Conservation (phyloP, 2,329 filamentous ascomycete genomes). For the Gaeumannomyces tritici region DNA sequence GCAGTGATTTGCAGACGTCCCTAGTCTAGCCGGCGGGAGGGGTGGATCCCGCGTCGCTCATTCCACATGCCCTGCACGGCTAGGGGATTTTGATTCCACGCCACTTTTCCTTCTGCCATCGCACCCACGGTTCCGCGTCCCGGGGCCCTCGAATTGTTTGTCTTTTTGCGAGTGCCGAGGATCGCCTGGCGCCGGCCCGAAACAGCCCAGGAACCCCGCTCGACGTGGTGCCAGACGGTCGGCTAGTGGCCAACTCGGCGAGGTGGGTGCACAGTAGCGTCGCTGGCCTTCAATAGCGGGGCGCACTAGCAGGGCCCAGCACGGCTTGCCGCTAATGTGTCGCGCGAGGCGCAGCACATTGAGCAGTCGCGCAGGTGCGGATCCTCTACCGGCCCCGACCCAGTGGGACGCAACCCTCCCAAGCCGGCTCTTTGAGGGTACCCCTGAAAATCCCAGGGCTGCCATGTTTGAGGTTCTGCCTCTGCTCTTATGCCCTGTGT, state of each 20-base stretch:
- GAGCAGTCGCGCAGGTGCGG: background rate
- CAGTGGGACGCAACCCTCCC: background rate
- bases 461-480: background rate
- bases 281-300: background rate
- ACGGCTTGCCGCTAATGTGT: background rate
- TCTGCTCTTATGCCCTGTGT: background rate
- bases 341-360: background rate
- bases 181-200: background rate
- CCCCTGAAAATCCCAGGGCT: slow-evolving; percentile 3
- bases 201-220: no score
- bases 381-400: background rate
- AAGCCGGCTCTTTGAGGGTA: background rate
- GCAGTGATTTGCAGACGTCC: background rate
- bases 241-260: no score
- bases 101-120: no score
- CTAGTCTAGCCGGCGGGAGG: no score
- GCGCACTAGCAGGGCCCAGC: background rate
- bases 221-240: no score
- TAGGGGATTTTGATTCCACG: no score
- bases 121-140: background rate
- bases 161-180: background rate
- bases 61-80: no score
- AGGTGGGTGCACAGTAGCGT: no score
- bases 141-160: background rate
- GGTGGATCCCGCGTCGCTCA: no score